Percentiles rank a stretch among this genome's conserved stretches.
Conservation (phyloP, 129 eudicot species). For the Flaveria robusta region DNA sequence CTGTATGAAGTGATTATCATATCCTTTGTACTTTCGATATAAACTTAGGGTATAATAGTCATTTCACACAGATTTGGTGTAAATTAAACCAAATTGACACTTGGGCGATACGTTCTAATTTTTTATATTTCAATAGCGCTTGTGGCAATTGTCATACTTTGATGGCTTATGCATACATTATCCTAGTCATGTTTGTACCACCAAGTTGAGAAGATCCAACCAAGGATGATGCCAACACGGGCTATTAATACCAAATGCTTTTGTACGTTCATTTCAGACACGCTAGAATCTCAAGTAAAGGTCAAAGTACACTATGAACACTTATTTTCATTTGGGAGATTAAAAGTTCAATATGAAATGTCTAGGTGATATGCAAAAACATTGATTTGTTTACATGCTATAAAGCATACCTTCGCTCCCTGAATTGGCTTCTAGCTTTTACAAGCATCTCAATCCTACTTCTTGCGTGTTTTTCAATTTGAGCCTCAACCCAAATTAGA, state of each 20-base stretch:
- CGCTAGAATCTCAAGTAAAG: no score
- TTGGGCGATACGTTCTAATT: not conserved
- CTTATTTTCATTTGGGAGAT: no score
- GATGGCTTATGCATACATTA: not conserved
- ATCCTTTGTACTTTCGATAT: not conserved
- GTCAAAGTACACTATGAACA: not conserved
- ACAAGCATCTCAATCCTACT: conserved; percentile 77
- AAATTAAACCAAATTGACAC: not conserved
- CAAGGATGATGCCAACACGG: not conserved
- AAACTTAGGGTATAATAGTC: not conserved
- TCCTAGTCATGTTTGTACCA: not conserved
- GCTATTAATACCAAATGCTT: not conserved
- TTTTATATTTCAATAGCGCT: not conserved
- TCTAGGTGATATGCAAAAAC: not conserved
- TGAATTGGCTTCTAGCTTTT: conserved; percentile 87
- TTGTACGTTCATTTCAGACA: no score
- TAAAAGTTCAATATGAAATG: not conserved
- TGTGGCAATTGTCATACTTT: not conserved
- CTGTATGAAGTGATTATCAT: not conserved
- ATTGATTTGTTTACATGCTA: not conserved
- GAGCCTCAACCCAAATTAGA: conserved; percentile 94
- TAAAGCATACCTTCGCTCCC: conserved; percentile 70
- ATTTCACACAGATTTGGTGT: no score
- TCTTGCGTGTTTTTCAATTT: conserved; percentile 79
- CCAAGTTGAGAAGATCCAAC: not conserved